Conservation (phyloP, 768 basidiomycete species). For the Ramaria rubella region DNA sequence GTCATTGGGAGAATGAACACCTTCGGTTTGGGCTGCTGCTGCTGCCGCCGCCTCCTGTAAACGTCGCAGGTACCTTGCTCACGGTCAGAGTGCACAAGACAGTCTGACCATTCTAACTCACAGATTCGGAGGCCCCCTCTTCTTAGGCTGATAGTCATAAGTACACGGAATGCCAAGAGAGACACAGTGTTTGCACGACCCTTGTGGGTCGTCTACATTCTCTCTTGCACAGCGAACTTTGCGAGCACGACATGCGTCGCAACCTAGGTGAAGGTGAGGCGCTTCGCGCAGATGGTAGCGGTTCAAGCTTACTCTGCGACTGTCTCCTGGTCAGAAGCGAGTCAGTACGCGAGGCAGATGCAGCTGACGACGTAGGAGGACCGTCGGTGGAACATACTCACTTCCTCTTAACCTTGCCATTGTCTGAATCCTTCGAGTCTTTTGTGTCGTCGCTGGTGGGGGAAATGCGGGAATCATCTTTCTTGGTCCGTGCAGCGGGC, state of each 20-base stretch:
- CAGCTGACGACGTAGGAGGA: constrained; percentile 54
- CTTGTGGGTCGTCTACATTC: constrained; percentile 67
- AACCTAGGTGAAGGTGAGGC: constrained; percentile 42
- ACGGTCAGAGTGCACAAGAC: constrained; percentile 2
- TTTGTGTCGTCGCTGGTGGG: constrained; percentile 54
- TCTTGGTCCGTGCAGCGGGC: constrained; percentile 64
- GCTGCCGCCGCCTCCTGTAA: constrained; percentile 67
- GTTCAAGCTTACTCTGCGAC: constrained; percentile 62
- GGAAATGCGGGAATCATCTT: constrained; percentile 48
- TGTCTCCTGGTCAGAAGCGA: constrained; percentile 53
- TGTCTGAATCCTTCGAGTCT: constrained; percentile 56
- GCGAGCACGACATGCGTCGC: constrained; percentile 80
- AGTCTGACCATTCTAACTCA: constrained; percentile 33
- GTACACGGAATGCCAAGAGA: constrained; percentile 79
- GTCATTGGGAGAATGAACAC: constrained; percentile 30
- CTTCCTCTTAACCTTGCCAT: constrained; percentile 75
- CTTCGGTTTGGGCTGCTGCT: constrained; percentile 41
- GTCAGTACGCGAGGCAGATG: constrained; percentile 27
- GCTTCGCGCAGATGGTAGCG: constrained; percentile 16
- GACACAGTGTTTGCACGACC: constrained; percentile 82
- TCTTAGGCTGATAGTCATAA: constrained; percentile 91
- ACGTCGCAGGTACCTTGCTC: constrained; percentile 62
- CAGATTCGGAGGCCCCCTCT: constrained; percentile 89
- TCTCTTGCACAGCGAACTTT: constrained; percentile 83
- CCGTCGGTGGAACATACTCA: constrained; percentile 38